Base-by-base conservation (phyloP, 768 basidiomycete species). In the Russula brevipes region DNA sequence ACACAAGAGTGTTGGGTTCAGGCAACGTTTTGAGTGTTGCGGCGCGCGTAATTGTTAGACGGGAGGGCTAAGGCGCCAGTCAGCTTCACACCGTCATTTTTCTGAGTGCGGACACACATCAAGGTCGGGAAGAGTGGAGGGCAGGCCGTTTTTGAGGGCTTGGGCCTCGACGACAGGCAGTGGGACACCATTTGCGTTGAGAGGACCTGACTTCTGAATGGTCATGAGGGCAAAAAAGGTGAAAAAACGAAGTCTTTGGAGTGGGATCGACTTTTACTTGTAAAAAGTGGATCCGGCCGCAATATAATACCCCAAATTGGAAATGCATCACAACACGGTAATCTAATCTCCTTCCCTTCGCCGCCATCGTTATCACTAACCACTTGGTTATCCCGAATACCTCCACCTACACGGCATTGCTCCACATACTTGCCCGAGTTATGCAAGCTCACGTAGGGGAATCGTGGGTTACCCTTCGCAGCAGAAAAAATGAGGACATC, bases 401-500 rank as follows among this genome's bases (percentile, higher is more conserved):
- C 24, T 24, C 24, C 24, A 24, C 24, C 24, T 24, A 24, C 24
- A 24, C 24, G 24, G 24, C 24, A 24, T 24, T 24, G 24, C 24
- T 24, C 24, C 24, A 24, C 24, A 24, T 24, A 91, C 79, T 96
- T 98, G 77, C 92, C 91, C 59, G 88, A 79, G 82, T 90, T 91
- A 53, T 4, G 65, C 38, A 50, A 24, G 24, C 24, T 24, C 24
- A 24, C 24, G 24, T 24, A 24, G 24, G 24, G 24, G 24, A 24
- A 24, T 24, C 24, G 24, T 24, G 24, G 24, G 24, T 24, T 24
- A 24, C 24, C 24, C 24, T 24, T 24, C 24, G 24, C 24, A 24
- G 24, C 24, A 24, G 24, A 24, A 24, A 24, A 24, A 24, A 24
- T 24, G 24, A 24, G 24, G 24, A 1, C 24, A 24, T 24, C 24